phyloP scores from a whole-genome alignment of 306 rosid species.

The Gleditsia sinensis region DNA sequence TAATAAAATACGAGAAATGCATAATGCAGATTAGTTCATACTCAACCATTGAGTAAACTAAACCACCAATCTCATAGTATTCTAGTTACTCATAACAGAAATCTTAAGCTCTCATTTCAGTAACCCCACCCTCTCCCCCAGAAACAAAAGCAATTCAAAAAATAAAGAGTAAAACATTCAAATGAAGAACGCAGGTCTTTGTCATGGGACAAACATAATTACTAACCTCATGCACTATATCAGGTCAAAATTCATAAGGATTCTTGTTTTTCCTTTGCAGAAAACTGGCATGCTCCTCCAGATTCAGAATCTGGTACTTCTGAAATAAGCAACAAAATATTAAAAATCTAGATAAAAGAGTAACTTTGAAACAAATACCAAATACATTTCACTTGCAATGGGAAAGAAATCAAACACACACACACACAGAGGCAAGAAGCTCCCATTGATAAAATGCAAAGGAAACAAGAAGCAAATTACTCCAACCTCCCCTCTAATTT shows the following conservation, averaged over 20 bases:
- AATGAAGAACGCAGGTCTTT: no score
- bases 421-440: neutral
- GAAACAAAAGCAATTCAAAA: no score
- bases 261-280: conserved; percentile 26
- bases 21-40: neutral
- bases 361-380: neutral
- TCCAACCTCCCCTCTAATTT: neutral
- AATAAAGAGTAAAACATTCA: neutral
- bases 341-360: neutral
- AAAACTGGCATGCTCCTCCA: conserved; percentile 31
- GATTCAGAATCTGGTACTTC: conserved; percentile 36
- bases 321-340: neutral
- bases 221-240: conserved; percentile 32
- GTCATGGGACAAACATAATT: neutral
- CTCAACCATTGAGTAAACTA: no score
- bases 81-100: neutral
- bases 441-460: neutral
- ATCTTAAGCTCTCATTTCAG: neutral
- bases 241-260: conserved; percentile 36
- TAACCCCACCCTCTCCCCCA: no score
- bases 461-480: neutral
- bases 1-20: neutral
- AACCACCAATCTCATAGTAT: no score
- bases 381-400: neutral
- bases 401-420: neutral